phyloP scores from a whole-genome alignment of 2,329 filamentous ascomycete species.

The Penicillium italicum region DNA sequence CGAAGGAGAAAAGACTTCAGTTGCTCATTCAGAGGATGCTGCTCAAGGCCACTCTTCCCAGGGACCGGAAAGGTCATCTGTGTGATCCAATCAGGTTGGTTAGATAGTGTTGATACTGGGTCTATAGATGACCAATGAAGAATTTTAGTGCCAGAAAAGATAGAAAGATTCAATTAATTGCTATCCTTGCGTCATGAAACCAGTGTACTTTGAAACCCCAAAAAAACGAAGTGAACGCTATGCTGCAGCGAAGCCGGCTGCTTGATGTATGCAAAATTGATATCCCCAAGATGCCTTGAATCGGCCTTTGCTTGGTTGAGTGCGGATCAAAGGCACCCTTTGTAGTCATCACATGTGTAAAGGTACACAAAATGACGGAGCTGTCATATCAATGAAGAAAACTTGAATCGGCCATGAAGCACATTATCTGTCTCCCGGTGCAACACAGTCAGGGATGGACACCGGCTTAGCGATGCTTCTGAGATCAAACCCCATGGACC shows the following conservation, averaged over 20 bases:
- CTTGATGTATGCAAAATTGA: slow-evolving; percentile 2
- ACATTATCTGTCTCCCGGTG: not conserved
- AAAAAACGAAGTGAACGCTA: slow-evolving; percentile 1
- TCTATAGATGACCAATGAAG: not conserved
- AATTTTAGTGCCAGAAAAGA: not conserved
- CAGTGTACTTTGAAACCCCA: not conserved
- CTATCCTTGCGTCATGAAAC: slow-evolving; percentile 2
- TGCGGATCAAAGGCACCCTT: not conserved
- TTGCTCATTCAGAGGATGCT: slow-evolving; percentile 7
- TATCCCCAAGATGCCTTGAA: not conserved
- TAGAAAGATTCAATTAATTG: not conserved
- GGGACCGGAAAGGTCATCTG: slow-evolving; percentile 14
- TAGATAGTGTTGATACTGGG: not conserved
- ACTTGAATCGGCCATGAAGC: not conserved
- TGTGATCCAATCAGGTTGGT: not conserved
- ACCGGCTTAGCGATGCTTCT: not conserved
- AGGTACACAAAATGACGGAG: not conserved
- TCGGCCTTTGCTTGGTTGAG: not conserved
- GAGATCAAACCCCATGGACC: not conserved
- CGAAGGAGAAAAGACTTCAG: not conserved
- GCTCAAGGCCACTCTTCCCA: not conserved
- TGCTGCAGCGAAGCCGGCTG: slow-evolving; percentile 9
- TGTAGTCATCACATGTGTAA: not conserved
- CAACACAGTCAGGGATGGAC: not conserved
- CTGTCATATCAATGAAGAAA: not conserved